Percentiles rank a stretch among this genome's conserved stretches.
Evolutionary conservation across 108 stramenopile genomes (phyloP).

Genomic region (Schizochytrium sp.): DNA sequence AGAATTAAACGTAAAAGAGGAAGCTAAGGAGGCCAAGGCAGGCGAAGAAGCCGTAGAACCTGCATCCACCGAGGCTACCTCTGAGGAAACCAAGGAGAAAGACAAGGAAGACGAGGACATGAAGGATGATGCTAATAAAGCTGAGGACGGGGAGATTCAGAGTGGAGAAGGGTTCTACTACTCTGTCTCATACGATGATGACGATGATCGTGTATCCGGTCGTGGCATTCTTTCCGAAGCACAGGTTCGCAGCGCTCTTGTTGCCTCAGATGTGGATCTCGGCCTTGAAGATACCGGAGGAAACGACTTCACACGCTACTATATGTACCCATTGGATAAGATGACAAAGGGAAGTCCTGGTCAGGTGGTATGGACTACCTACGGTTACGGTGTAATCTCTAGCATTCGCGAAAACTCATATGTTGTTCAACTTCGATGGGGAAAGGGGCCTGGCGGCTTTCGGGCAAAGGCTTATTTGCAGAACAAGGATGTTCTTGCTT

Average conservation of each 20-base stretch:
- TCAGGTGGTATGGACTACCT: conserved; percentile 12
- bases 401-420: not conserved
- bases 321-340: not conserved
- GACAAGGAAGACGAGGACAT: conserved; percentile 11
- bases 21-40: conserved; percentile 5
- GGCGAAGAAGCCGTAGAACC: not conserved
- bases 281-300: not conserved
- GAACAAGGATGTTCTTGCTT: not conserved
- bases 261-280: not conserved
- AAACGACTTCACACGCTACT: conserved; percentile 7
- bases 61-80: not conserved
- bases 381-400: not conserved
- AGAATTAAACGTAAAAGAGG: not conserved
- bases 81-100: not conserved
- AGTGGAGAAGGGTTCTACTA: not conserved
- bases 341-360: not conserved
- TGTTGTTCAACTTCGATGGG: conserved; percentile 5
- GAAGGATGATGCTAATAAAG: not conserved
- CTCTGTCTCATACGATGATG: conserved; percentile 38
- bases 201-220: conserved; percentile 26
- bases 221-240: conserved; percentile 22
- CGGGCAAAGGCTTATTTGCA: conserved; percentile 25
- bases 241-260: not conserved
- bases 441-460: not conserved
- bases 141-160: not conserved